Base-by-base conservation (phyloP, 1,284 basidiomycete genomes). In the Puccinia coronata region DNA sequence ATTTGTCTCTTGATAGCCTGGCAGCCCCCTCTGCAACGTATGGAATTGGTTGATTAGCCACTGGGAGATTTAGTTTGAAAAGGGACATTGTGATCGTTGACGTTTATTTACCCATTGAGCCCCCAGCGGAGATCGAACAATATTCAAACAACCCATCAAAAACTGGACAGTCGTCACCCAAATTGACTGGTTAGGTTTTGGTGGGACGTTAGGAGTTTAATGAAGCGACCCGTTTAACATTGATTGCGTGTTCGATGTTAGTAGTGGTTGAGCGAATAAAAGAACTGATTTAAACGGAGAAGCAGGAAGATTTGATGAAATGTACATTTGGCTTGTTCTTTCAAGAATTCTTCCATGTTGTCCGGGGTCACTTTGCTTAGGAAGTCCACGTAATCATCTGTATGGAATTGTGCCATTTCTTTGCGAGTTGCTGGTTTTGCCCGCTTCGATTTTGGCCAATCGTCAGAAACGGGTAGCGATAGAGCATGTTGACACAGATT, bases 401-500 rank as follows among this genome's bases (percentile, higher is more conserved):
- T 93, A 86, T 96, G 94, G 85, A 96, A 96, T 85, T 95, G 94
- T 5, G 94, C 93, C 94, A 96, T 95, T 86, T 99, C 97, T 82
- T 96, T 92, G 87, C 97, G 97, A 8, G 97, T 99, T 6, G 97
- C 97, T 9, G 97, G 97, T 89, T 99, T 99, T 2, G 97, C 97
- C 80, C 97, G 91, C 96, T 97, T 84, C 12, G n/a, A 51, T 47
- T n/a, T 75, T 14, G 18, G 70, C 14, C 28, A 49, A 79, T 11
- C 55, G 41, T 75, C 61, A 18, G 55, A 49, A 47, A 51, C 14
- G 49, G 67, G 57, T 57, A 67, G 51, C n/a, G 67, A 31, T 34
- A 84, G 85, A 96, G 94, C 23, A 41, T 20, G 84, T 96, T 96
- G 83, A 97, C 96, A 87, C 96, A 94, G 94, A 96, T 96, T 87